Base-by-base conservation (phyloP, 2,329 filamentous ascomycete species). In the Rutstroemia sp. region DNA sequence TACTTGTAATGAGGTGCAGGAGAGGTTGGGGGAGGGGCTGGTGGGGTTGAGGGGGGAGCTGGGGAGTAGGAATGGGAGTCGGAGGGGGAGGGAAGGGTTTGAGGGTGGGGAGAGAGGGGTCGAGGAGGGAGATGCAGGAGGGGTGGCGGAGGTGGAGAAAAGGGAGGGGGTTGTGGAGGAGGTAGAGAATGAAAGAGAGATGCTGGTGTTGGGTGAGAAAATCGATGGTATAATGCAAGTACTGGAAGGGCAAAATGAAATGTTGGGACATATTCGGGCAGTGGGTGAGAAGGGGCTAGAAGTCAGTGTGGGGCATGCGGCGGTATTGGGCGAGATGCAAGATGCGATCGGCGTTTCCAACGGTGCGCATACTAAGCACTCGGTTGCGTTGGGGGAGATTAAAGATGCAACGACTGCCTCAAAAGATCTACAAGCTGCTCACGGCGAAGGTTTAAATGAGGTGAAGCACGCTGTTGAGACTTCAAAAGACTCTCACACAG, bases 241-340 rank as follows among this genome's bases (percentile, higher is more conserved):
- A 3, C 53, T 66, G 3, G 61, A 63, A 41, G 58, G 59, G 2
- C 63, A 65, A 12, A 62, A 59, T 30, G 44, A 39, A 17, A 30
- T 30, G 27, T 9, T 30, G 27, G 27, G 27, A 30, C 27, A 30
- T 30, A 30, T 30, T 9, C 27, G 27, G 27, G 10, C 10, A 30
- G 27, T 30, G 9, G 27, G 27, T 2, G 27, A 30, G 7, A 30
- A 30, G 7, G 27, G 27, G 7, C 10, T 30, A 4, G 27, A 30
- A 30, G 27, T 30, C 27, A 9, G 9, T 30, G 27, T 30, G 10
- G 27, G 27, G 9, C 27, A 30, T 30, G 27, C 27, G 2, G 10
- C 8, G 10, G 57, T 57, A 3, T 37, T 63, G 17, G 17, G 16
- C 1, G 59, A 61, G 25, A 56, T 63, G 47, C 57, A 51, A n/a